Percentiles rank a stretch among this genome's conserved stretches.
Conservation (phyloP, 768 basidiomycete species). For the Panaeolus cyanescens region DNA sequence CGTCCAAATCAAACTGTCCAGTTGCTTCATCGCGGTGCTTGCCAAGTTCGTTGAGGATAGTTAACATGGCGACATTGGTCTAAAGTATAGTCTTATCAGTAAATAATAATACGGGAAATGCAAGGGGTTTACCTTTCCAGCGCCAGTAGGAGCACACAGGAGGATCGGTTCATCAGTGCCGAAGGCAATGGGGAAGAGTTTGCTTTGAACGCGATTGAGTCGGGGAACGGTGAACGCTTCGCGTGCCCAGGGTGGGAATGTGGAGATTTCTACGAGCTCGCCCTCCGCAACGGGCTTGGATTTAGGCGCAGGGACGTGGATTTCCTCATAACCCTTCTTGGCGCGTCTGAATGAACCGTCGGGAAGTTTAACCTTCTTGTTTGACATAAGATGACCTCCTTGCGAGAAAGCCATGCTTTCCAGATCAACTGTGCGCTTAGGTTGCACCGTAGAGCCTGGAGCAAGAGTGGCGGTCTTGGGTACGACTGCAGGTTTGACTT, state of each 20-base stretch:
- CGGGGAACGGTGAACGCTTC: conserved; percentile 81
- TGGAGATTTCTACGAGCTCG: conserved; percentile 71
- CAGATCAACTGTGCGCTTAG: conserved; percentile 83
- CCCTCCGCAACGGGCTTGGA: conserved; percentile 61
- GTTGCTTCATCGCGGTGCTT: conserved; percentile 87
- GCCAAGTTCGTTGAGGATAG: conserved; percentile 86
- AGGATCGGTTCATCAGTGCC: conserved; percentile 93
- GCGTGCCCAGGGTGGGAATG: conserved; percentile 84
- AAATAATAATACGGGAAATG: not conserved
- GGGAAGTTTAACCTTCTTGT: conserved; percentile 97
- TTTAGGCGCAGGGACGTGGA: conserved; percentile 94
- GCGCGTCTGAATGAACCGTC: conserved; percentile 97
- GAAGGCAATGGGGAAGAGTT: conserved; percentile 90
- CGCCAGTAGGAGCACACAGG: conserved; percentile 97
- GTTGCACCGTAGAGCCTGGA: conserved; percentile 85
- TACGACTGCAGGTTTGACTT: conserved; percentile 47
- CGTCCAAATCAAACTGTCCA: conserved; percentile 78
- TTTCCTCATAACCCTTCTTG: conserved; percentile 97
- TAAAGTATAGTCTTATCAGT: conserved; percentile 32
- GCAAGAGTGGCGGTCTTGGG: conserved; percentile 86
- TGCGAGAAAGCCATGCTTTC: conserved; percentile 96
- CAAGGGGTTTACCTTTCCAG: conserved; percentile 83
- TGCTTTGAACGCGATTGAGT: conserved; percentile 92
- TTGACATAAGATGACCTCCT: conserved; percentile 96
- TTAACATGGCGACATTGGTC: conserved; percentile 98